These are phyloP conservation scores for Lentinus tigrinus DNA, from an alignment of 768 basidiomycete genomes.

Conservation along the genomic window DNA sequence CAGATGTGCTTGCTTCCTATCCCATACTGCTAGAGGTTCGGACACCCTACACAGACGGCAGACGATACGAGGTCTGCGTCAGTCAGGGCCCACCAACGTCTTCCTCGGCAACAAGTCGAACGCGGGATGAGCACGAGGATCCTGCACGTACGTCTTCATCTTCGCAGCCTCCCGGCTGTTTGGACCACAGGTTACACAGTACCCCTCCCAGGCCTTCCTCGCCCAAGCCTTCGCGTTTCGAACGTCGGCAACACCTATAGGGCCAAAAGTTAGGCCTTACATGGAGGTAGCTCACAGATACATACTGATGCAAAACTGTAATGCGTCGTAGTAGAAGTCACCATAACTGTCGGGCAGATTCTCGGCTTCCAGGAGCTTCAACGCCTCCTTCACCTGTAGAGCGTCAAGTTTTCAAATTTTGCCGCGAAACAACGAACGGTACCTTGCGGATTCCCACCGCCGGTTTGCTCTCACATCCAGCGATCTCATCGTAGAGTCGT, in stretches of 20 bases:
- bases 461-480: constrained; percentile 21
- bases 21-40: too few species aligned
- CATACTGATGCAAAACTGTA: constrained; percentile 24
- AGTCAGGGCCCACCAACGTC: constrained; percentile 17
- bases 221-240: constrained; percentile 14
- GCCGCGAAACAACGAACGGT: background rate
- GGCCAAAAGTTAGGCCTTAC: background rate
- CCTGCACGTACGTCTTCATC: constrained; percentile 13
- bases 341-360: constrained; percentile 12
- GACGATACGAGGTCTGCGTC: too few species aligned
- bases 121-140: constrained; percentile 17
- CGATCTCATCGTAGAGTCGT: constrained; percentile 26
- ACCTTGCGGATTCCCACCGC: constrained; percentile 24
- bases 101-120: constrained; percentile 13
- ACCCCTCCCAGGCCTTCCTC: constrained; percentile 8
- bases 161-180: constrained; percentile 7
- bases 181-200: background rate
- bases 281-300: background rate
- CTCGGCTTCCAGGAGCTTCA: constrained; percentile 23
- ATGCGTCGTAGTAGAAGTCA: constrained; percentile 26
- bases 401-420: background rate
- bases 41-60: too few species aligned
- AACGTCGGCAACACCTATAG: background rate
- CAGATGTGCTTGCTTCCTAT: too few species aligned
- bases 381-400: constrained; percentile 21